Evolutionary conservation across 495 filamentous ascomycete species (phyloP).

Genomic region (Friedmanniomyces endolithicus): DNA sequence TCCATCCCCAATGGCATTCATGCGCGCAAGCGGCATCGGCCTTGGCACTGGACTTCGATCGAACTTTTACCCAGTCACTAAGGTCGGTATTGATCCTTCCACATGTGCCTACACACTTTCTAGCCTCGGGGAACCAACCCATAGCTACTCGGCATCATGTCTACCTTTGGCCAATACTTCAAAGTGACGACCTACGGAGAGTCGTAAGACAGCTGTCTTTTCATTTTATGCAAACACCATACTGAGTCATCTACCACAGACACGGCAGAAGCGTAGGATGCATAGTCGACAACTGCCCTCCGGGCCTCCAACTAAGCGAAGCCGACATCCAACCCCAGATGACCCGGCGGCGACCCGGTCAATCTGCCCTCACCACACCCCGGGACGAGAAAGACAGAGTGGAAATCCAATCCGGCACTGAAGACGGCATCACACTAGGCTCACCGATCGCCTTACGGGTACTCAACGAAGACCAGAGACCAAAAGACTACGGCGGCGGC

Average conservation of each 20-base stretch:
- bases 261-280: conserved; percentile 31
- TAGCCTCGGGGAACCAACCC: background rate
- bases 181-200: conserved; percentile 32
- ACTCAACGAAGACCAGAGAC: conserved; percentile 83
- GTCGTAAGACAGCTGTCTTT: conserved; percentile 10
- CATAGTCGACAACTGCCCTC: conserved; percentile 54
- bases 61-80: background rate
- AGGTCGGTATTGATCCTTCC: too few species aligned
- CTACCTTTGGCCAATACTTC: conserved; percentile 76
- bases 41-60: background rate
- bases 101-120: background rate
- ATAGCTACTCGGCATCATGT: conserved; percentile 43
- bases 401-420: conserved; percentile 86
- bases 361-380: conserved; percentile 81
- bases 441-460: conserved; percentile 86
- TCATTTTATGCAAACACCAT: too few species aligned
- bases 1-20: too few species aligned
- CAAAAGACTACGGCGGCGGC: conserved; percentile 68
- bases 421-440: conserved; percentile 82
- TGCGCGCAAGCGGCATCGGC: background rate
- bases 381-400: conserved; percentile 87
- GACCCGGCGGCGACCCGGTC: conserved; percentile 80
- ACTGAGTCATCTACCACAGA: background rate
- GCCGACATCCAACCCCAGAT: conserved; percentile 90
- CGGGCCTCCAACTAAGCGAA: conserved; percentile 79